Base-by-base conservation (phyloP, 208 protist genomes). In the Crithidia mellificae region DNA sequence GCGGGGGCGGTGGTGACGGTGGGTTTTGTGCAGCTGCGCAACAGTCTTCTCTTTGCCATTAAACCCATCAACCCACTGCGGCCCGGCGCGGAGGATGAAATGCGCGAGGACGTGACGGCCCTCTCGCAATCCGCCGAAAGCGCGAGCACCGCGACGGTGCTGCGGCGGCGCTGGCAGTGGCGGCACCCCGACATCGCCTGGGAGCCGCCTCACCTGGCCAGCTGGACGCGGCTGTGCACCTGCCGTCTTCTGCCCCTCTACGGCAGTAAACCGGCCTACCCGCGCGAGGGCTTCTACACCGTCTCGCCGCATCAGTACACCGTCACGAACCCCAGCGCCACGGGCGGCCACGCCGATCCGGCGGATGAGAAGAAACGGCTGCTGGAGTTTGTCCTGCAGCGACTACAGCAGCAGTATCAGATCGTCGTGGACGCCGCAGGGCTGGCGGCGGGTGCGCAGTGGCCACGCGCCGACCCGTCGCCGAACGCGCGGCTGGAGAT, bases 371-470 rank as follows among this genome's bases (percentile, higher is more conserved):
- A 52, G 25, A 74, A 59, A 29, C 78, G 81, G 14, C 59, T 88
- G 44, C 55, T 91, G 9, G 87, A 95, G 77, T 93, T 89, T 52
- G 75, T 96, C 2, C 79, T 93, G 25, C 90, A 96, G 72, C 87
- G 90, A 2, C 72, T 96, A 15, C 81, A 90, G 55, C 83, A 96
- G 64, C 83, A 92, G 64, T 93, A 91, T 70, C 90, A 96, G 63
- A 88, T 96, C 66, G 85, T 96, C 15, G 72, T 88, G n/a, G 75
- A 88, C 47, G 72, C 75, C 27, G 46, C 74, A 24, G 72, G 73
- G 36, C 69, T 74, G n/a, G 22, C 65, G 12, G 51, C 63, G 1
- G 74, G 67, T 15, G 56, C 67, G 53, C 65, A 70, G 63, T 69
- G 62, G 74, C 65, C 65, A 47, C 83, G 81, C 44, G 77, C 77